A percentile compares a stretch with the other conserved stretches of the same genome.
Conservation (phyloP, 179 eudicot genomes). For the Silene noctiflora region DNA sequence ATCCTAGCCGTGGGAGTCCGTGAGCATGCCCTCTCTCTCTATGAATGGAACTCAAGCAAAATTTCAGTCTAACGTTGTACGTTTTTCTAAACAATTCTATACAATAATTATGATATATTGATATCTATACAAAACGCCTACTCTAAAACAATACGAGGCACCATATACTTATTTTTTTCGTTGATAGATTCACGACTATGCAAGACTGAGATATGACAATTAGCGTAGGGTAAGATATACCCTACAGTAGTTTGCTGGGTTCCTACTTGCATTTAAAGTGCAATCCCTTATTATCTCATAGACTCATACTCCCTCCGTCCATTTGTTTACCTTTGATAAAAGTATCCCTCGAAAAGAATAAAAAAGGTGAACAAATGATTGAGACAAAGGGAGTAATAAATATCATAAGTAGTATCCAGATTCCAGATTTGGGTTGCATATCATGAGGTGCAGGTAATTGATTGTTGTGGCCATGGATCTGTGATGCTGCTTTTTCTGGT, state of each 20-base stretch:
- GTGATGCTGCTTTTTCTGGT: conserved; percentile 19
- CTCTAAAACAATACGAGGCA: not conserved
- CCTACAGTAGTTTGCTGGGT: conserved; percentile 4
- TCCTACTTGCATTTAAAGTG: not conserved
- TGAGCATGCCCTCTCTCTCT: too few relatives aligned
- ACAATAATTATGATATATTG: not conserved
- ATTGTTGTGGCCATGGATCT: not conserved
- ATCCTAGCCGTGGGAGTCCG: too few relatives aligned
- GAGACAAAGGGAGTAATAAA: not conserved
- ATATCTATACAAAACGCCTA: not conserved
- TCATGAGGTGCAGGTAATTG: conserved; percentile 3
- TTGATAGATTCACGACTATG: not conserved
- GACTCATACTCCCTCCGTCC: too few relatives aligned
- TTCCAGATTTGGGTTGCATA: conserved; percentile 3
- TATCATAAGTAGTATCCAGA: not conserved
- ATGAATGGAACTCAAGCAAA: too few relatives aligned
- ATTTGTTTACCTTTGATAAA: too few relatives aligned
- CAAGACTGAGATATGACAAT: not conserved
- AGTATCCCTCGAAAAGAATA: too few relatives aligned
- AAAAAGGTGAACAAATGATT: too few relatives aligned
- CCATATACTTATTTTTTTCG: not conserved
- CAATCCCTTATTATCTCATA: not conserved
- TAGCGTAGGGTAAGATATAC: not conserved
- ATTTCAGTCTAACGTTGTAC: too few relatives aligned
- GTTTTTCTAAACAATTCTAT: not conserved